Base-by-base conservation (phyloP, 1,284 basidiomycete species). In the Sporisorium graminicola region DNA sequence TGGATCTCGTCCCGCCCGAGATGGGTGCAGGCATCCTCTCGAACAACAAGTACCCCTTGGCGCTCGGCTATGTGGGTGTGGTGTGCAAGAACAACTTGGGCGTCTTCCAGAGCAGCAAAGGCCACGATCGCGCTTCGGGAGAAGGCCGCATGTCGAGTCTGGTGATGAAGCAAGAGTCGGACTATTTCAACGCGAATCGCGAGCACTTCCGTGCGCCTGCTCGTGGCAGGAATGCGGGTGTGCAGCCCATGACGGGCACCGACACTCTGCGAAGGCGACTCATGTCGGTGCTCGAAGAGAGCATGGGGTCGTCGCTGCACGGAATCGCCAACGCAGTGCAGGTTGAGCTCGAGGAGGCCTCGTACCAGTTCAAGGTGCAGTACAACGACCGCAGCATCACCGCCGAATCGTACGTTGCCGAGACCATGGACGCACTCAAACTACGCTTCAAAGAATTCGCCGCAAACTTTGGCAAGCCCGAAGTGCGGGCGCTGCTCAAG, bases 301-400 rank as follows among this genome's bases (percentile, higher is more conserved):
- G 93, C 46, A 99, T 99, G 96, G 93, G 95, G 0, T 92, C 93
- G 0, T 95, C 94, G 44, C 88, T 99, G 12, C 94, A 98, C 81
- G 92, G 93, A 1, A 98, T 99, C 85, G 94, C 94, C 58, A 98
- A 98, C 84, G 94, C 94, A 1, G 96, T 99, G 5, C 95, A 97
- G 82, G 90, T 97, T 37, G 97, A 99, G 86, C 90, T 98, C 14
- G 96, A 99, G 86, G 96, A 98, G 82, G 92, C 96, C 1, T 91
- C 91, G 29, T 99, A 99, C 86, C 95, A 98, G 86, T 99, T 99
- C 90, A 99, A 99, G 87, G 95, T 99, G 0, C 94, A 98, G 86
- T 99, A 99, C 89, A 99, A 99, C 85, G 97, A 99, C 87, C 91
- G 94, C 22, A 90, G 93, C 27, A 93, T 98, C 78, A 93, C 93